Evolutionary conservation across 2,329 filamentous ascomycete species (phyloP).

Genomic region (Aphanocladium album): DNA sequence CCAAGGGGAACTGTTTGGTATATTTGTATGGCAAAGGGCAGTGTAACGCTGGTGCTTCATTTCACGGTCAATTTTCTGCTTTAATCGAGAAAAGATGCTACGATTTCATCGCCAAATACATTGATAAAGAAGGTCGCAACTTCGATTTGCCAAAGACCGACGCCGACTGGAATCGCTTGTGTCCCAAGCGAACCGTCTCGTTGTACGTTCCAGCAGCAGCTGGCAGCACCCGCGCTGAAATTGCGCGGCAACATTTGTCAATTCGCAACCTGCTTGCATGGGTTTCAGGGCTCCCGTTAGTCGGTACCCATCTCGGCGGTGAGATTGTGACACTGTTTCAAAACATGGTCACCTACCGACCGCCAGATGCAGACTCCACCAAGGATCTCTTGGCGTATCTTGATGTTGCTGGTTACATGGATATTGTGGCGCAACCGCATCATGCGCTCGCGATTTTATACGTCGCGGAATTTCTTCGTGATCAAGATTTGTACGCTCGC

Average conservation of each 20-base stretch:
- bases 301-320: constrained; percentile 60
- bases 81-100: constrained; percentile 55
- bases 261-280: constrained; percentile 75
- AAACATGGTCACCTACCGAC: constrained; percentile 59
- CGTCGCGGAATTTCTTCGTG: constrained; percentile 61
- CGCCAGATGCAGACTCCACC: constrained; percentile 49
- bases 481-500: constrained; percentile 63
- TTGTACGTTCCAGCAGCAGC: constrained; percentile 65
- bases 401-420: constrained; percentile 63
- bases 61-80: constrained; percentile 56
- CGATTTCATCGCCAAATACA: constrained; percentile 52
- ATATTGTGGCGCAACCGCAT: constrained; percentile 59
- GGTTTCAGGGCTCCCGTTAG: constrained; percentile 58
- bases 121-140: constrained; percentile 28
- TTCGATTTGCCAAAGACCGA: constrained; percentile 18
- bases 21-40: constrained; percentile 63
- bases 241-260: constrained; percentile 52
- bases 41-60: constrained; percentile 61
- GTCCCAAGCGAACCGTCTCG: constrained; percentile 40
- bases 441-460: constrained; percentile 64
- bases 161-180: constrained; percentile 27
- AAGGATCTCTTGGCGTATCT: constrained; percentile 61
- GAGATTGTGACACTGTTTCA: constrained; percentile 61
- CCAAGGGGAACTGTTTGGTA: constrained; percentile 63
- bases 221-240: constrained; percentile 50